Evolutionary conservation across 108 stramenopile genomes (phyloP).

Genomic region (Aurantiochytrium sp.): DNA sequence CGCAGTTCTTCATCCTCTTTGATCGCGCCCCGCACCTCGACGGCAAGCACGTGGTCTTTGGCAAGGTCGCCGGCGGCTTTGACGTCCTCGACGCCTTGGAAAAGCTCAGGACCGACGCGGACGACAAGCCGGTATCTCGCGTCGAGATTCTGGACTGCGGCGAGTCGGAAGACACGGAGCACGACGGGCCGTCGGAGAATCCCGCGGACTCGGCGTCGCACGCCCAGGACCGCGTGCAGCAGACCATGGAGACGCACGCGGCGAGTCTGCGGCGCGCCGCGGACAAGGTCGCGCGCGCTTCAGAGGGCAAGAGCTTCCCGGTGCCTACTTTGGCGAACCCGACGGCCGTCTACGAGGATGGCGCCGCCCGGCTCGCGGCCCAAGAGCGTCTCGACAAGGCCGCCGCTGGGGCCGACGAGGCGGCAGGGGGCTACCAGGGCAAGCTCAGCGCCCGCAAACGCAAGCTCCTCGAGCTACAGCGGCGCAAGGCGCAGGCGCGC

Average conservation of each 20-base stretch:
- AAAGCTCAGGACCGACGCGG: constrained; percentile 33
- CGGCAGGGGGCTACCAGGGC: background rate
- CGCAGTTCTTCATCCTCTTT: constrained; percentile 61
- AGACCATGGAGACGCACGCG: background rate
- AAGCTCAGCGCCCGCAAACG: background rate
- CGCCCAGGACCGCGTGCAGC: background rate
- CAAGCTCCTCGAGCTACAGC: background rate
- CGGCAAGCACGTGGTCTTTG: constrained; percentile 62
- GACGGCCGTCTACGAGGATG: background rate
- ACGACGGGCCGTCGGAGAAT: background rate
- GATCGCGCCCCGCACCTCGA: constrained; percentile 59
- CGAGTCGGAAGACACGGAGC: background rate
- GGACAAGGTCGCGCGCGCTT: background rate
- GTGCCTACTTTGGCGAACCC: background rate
- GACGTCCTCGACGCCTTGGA: constrained; percentile 42
- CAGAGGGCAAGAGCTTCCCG: background rate
- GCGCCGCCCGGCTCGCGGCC: background rate
- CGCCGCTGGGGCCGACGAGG: background rate
- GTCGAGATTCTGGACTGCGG: constrained; percentile 25
- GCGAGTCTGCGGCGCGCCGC: background rate
- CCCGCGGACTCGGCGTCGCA: background rate
- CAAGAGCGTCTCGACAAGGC: background rate
- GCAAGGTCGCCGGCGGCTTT: constrained; percentile 54
- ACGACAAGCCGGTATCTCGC: background rate
- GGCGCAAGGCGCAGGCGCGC: constrained; percentile 4